Evolutionary conservation across 108 stramenopile species (phyloP).

Genomic region (Chaetoceros muelleri): DNA sequence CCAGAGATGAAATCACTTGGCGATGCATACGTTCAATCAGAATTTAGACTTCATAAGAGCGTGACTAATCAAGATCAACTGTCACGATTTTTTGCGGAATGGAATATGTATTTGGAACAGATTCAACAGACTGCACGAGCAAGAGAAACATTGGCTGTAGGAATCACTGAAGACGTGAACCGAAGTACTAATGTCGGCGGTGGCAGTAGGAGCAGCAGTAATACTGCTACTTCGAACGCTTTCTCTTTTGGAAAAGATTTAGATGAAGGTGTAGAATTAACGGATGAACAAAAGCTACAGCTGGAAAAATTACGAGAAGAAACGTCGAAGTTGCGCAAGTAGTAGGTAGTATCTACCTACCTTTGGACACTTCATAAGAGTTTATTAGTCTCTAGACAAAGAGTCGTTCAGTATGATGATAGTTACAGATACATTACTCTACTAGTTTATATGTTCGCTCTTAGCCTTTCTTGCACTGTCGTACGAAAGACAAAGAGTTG

Average conservation of each 20-base stretch:
- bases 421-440: no score
- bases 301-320: slow-evolving; percentile 54
- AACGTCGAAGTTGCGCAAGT: slow-evolving; percentile 22
- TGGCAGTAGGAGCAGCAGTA: background rate
- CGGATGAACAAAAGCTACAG: slow-evolving; percentile 54
- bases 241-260: slow-evolving; percentile 47
- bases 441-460: no score
- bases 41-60: slow-evolving; percentile 62
- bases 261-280: slow-evolving; percentile 30
- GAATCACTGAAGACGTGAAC: slow-evolving; percentile 8
- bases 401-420: no score
- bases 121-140: slow-evolving; percentile 40
- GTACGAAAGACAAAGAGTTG: no score
- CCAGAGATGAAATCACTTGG: slow-evolving; percentile 48
- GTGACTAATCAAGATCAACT: slow-evolving; percentile 41
- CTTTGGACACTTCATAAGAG: no score
- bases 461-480: no score
- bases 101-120: slow-evolving; percentile 53
- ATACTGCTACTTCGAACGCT: background rate
- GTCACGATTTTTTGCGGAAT: slow-evolving; percentile 42
- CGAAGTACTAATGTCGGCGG: no score
- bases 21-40: slow-evolving; percentile 63
- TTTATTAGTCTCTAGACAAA: no score
- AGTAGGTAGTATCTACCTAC: no score
- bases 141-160: slow-evolving; percentile 18